A percentile compares a stretch with the other conserved stretches of the same genome.
These are phyloP conservation scores for Hanseniaspora hatyaiensis DNA, from an alignment of 805 yeast genomes.

Conservation along the genomic window DNA sequence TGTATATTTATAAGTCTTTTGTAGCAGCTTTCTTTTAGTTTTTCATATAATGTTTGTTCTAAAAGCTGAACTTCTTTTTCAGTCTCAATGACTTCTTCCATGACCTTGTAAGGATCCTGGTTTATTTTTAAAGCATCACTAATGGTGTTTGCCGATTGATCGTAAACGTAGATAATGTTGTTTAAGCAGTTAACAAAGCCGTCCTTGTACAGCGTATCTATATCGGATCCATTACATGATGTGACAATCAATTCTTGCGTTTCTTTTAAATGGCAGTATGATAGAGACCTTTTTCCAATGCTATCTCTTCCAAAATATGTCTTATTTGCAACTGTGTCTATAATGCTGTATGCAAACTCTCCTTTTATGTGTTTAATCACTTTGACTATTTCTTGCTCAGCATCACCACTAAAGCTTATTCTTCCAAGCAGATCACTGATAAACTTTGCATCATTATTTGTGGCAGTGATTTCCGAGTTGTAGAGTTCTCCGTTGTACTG, in stretches of 20 bases:
- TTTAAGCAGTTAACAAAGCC: slow-evolving; percentile 44
- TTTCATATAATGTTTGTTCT: slow-evolving; percentile 22
- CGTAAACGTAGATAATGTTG: slow-evolving; percentile 39
- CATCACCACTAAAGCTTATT: background rate
- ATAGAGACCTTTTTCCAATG: slow-evolving; percentile 69
- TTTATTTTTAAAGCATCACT: slow-evolving; percentile 19
- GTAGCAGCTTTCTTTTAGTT: slow-evolving; percentile 33
- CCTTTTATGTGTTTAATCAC: slow-evolving; percentile 41
- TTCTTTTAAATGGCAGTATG: slow-evolving; percentile 30
- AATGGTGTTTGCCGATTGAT: slow-evolving; percentile 23
- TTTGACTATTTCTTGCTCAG: slow-evolving; percentile 28
- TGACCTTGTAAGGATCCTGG: slow-evolving; percentile 20
- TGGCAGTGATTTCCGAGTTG: slow-evolving; percentile 37
- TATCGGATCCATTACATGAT: slow-evolving; percentile 30
- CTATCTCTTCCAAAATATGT: slow-evolving; percentile 75
- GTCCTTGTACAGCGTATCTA: slow-evolving; percentile 15
- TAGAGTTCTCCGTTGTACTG: slow-evolving; percentile 92
- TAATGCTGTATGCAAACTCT: slow-evolving; percentile 60
- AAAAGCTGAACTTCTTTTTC: background rate
- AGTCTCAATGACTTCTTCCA: slow-evolving; percentile 12
- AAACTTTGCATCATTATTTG: slow-evolving; percentile 52
- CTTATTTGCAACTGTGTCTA: slow-evolving; percentile 32
- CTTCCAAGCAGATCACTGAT: slow-evolving; percentile 31
- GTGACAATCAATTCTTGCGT: slow-evolving; percentile 35
- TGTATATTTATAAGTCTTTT: slow-evolving; percentile 49